Percentiles rank a stretch among this genome's conserved stretches.
These are phyloP conservation scores for Exutisphaerella laricina DNA, from an alignment of 2,329 filamentous ascomycete genomes.

Conservation along the genomic window DNA sequence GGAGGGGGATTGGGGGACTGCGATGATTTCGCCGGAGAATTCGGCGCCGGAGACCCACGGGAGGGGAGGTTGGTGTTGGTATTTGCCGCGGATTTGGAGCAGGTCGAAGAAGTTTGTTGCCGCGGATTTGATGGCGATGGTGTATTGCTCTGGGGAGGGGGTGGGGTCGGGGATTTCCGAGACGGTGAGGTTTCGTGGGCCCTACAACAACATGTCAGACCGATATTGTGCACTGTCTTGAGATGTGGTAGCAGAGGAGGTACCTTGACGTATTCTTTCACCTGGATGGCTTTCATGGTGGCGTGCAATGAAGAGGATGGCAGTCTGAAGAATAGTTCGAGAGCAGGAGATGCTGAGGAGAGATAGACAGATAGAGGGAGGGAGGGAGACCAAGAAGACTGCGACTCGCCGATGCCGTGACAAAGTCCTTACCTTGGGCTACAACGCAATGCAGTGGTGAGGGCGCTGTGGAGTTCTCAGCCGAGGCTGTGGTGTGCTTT, in stretches of 20 bases:
- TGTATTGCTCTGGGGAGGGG: conserved; percentile 68
- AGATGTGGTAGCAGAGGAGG: too few relatives aligned
- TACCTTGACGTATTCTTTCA: conserved; percentile 27
- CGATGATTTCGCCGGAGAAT: conserved; percentile 73
- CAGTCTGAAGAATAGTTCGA: too few relatives aligned
- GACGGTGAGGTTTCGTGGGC: conserved; percentile 72
- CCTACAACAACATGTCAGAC: too few relatives aligned
- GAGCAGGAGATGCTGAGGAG: not conserved
- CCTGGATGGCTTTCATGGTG: conserved; percentile 61
- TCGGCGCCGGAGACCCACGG: conserved; percentile 85
- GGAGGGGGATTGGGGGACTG: conserved; percentile 50
- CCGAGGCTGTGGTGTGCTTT: too few relatives aligned
- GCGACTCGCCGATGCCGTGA: not conserved
- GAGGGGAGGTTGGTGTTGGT: conserved; percentile 83
- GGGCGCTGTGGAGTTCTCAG: not conserved
- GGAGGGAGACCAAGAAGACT: not conserved
- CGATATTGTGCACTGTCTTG: too few relatives aligned
- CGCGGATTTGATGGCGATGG: conserved; percentile 78
- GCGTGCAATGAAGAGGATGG: not conserved
- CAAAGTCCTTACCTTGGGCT: not conserved
- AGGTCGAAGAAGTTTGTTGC: conserved; percentile 98
- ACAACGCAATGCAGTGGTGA: not conserved
- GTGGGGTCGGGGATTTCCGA: conserved; percentile 67
- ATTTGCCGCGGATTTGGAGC: conserved; percentile 90
- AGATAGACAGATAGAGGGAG: too few relatives aligned